Evolutionary conservation across 768 basidiomycete genomes (phyloP).

Genomic region (Filobasidium floriforme): DNA sequence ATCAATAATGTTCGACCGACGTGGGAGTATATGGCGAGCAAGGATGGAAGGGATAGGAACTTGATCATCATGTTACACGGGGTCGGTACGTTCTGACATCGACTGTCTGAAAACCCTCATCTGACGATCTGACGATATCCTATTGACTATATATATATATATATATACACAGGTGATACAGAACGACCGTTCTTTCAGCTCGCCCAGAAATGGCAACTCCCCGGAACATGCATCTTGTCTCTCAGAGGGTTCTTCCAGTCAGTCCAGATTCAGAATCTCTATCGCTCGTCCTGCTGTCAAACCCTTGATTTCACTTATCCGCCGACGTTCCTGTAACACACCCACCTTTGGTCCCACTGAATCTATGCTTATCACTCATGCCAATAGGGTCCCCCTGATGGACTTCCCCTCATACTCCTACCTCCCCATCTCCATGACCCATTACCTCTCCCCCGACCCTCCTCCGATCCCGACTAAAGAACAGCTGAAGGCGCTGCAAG

Average conservation of each 20-base stretch:
- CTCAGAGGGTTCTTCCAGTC: slow-evolving; percentile 37
- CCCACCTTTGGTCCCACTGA: too few relatives aligned
- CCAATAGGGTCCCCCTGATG: slow-evolving; percentile 21
- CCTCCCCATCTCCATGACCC: slow-evolving; percentile 15
- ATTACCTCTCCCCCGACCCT: slow-evolving; percentile 13
- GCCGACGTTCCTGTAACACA: too few relatives aligned
- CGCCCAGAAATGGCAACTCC: slow-evolving; percentile 34
- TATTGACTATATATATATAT: background rate
- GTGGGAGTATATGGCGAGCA: slow-evolving; percentile 32
- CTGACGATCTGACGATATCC: too few relatives aligned
- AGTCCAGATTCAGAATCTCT: slow-evolving; percentile 23
- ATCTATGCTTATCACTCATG: too few relatives aligned
- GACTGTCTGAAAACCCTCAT: too few relatives aligned
- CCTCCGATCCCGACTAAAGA: background rate
- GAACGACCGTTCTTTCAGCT: slow-evolving; percentile 35
- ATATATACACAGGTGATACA: slow-evolving; percentile 34
- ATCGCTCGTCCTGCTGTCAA: too few relatives aligned
- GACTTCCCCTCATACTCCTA: slow-evolving; percentile 20
- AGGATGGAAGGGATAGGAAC: slow-evolving; percentile 37
- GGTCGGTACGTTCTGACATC: slow-evolving; percentile 35
- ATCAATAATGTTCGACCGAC: slow-evolving; percentile 27
- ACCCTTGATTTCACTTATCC: too few relatives aligned
- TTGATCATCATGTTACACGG: slow-evolving; percentile 44
- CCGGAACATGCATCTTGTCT: slow-evolving; percentile 37
- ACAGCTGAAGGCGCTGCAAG: slow-evolving; percentile 1